These are phyloP conservation scores for Colletotrichum tanaceti DNA, from an alignment of 2,329 filamentous ascomycete genomes.

Conservation along the genomic window DNA sequence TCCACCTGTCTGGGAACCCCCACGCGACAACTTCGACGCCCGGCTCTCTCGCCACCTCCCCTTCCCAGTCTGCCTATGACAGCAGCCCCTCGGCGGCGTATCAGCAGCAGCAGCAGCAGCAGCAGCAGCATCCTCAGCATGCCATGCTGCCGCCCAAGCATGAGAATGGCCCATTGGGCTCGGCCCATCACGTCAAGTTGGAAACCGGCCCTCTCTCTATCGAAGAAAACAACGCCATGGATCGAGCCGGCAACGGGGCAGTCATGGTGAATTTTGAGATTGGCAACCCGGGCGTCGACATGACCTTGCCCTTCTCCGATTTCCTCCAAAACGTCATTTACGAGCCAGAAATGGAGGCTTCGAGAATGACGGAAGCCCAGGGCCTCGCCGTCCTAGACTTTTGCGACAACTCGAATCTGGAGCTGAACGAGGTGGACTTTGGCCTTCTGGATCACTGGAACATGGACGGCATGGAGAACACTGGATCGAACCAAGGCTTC, in stretches of 20 bases:
- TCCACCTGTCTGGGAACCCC: slow-evolving; percentile 55
- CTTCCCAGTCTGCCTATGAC: slow-evolving; percentile 41
- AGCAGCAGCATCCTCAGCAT: slow-evolving; percentile 37
- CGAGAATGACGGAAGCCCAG: slow-evolving; percentile 51
- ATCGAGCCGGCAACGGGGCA: slow-evolving; percentile 44
- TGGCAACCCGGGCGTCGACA: slow-evolving; percentile 30
- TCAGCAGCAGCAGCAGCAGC: slow-evolving; percentile 43
- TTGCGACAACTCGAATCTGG: slow-evolving; percentile 61
- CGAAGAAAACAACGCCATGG: slow-evolving; percentile 49
- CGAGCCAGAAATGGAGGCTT: slow-evolving; percentile 54
- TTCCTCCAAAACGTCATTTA: slow-evolving; percentile 64
- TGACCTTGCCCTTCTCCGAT: slow-evolving; percentile 57
- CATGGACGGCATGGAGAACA: slow-evolving; percentile 51
- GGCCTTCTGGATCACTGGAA: slow-evolving; percentile 63
- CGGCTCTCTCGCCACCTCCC: slow-evolving; percentile 39
- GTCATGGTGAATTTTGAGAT: slow-evolving; percentile 34
- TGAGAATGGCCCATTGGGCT: slow-evolving; percentile 46
- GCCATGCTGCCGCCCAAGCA: slow-evolving; percentile 41
- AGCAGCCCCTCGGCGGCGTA: slow-evolving; percentile 42
- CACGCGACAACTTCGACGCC: slow-evolving; percentile 43
- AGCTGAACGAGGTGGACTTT: slow-evolving; percentile 65
- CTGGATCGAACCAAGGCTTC: slow-evolving; percentile 45
- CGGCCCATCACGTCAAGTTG: slow-evolving; percentile 45
- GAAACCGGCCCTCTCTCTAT: slow-evolving; percentile 52
- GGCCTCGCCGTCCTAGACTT: slow-evolving; percentile 61